A percentile compares a stretch with the other conserved stretches of the same genome.
Conservation (phyloP, 2,329 filamentous ascomycete species). For the Decorospora gaudefroyi region DNA sequence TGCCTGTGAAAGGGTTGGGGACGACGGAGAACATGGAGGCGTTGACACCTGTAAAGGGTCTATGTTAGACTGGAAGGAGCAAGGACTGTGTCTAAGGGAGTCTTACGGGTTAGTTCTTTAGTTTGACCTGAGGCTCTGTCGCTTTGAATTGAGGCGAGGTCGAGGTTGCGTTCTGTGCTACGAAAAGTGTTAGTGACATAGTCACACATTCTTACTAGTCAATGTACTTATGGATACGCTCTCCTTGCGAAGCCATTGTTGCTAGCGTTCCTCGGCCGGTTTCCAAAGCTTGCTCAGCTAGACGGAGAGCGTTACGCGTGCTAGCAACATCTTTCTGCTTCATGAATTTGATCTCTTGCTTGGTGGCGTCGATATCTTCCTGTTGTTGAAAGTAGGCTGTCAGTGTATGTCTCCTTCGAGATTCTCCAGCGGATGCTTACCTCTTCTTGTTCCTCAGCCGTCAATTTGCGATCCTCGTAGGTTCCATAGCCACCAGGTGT, state of each 20-base stretch:
- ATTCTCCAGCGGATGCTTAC: background rate
- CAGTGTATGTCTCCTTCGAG: background rate
- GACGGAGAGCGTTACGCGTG: constrained; percentile 65
- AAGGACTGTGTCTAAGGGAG: too few relatives aligned
- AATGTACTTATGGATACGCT: constrained; percentile 42
- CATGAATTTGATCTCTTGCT: constrained; percentile 73
- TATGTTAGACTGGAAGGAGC: background rate
- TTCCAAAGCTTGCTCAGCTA: constrained; percentile 70
- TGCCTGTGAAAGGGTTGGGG: constrained; percentile 62
- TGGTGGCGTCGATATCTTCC: constrained; percentile 71
- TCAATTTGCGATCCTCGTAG: constrained; percentile 75
- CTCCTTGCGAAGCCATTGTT: constrained; percentile 42
- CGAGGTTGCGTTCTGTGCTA: constrained; percentile 71
- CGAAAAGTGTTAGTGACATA: constrained; percentile 39
- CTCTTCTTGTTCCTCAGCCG: constrained; percentile 75
- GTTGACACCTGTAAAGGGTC: constrained; percentile 61
- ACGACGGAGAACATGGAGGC: constrained; percentile 89
- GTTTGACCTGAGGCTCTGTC: constrained; percentile 79
- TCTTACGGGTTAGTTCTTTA: constrained; percentile 72
- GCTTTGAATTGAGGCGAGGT: constrained; percentile 77
- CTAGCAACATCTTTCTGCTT: constrained; percentile 74
- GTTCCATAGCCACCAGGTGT: constrained; percentile 49
- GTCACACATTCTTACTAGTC: background rate
- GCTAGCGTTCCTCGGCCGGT: constrained; percentile 59
- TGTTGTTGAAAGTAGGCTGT: background rate